Evolutionary conservation across 441 rosid genomes (phyloP), one percentile per base, ranked within the genome.

Genomic region (Isatis lusitanica): DNA sequence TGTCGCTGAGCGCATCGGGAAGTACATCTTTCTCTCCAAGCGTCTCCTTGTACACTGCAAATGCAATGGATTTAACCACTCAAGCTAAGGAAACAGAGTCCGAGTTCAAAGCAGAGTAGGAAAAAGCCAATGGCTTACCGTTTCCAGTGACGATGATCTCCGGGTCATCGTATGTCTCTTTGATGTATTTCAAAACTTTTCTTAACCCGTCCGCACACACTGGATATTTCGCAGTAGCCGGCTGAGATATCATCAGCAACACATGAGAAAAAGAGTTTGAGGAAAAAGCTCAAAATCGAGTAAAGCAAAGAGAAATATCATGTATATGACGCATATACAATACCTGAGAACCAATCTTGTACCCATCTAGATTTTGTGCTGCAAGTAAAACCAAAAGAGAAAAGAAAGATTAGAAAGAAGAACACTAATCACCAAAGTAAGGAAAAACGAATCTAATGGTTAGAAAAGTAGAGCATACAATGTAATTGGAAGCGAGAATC

Each of bases 341-440:
- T 66, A 77, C 80, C 80, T 72, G 78, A 56, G 81, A 73, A 44
- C 80, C 80, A 44, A 77, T 77, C 66, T 70, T 74, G 48, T 0
- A 69, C 10, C 82, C 82, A 61, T 79, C 68, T 8, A 30, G 35
- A 44, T 61, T 79, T 52, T 5, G 42, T 0, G 16, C 82, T 79
- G 61, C 79, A 64, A 53, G 30, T n/a, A 58, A 21, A 38, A 11
- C 39, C 7, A 44, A 51, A 17, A 9, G 24, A 10, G 5, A 17
- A 24, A 26, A 26, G 2, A 26, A 4, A 9, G 33, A 5, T 63
- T 69, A 36, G 17, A 52, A 61, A 72, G 46, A 51, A 52, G 62
- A 46, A 36, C 4, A 36, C n/a, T 8, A 56, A 1, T 3, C 7
- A 53, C 15, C 40, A 62, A 43, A 31, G 36, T 0, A 55, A 53